These are phyloP conservation scores for Fusarium chuoi DNA, from an alignment of 2,329 filamentous ascomycete genomes.

Conservation along the genomic window DNA sequence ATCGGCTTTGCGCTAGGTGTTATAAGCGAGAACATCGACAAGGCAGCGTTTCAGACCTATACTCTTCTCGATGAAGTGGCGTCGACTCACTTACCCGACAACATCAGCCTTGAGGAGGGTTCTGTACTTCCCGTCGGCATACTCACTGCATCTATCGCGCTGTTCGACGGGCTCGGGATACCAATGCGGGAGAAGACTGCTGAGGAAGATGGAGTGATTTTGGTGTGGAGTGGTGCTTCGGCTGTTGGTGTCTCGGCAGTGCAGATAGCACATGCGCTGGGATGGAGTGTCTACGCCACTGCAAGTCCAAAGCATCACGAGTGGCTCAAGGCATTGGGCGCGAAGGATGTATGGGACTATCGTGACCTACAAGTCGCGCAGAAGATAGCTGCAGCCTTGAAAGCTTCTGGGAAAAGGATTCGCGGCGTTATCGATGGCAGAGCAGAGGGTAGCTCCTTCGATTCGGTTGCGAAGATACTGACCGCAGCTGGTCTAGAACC, in stretches of 20 bases:
- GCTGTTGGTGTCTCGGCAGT: constrained; percentile 15
- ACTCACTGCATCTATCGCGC: not conserved
- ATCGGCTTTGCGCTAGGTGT: constrained; percentile 48
- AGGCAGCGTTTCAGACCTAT: constrained; percentile 52
- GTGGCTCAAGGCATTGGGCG: constrained; percentile 1
- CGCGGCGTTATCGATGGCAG: not conserved
- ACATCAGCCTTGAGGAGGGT: constrained; percentile 41
- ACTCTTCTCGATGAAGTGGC: constrained; percentile 23
- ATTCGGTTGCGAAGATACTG: not conserved
- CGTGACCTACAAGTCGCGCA: not conserved
- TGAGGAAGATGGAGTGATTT: constrained; percentile 37
- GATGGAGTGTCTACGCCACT: constrained; percentile 22
- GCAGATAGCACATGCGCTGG: constrained; percentile 19
- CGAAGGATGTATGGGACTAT: not conserved
- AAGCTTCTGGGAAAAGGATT: accelerated
- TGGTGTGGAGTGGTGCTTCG: constrained; percentile 50
- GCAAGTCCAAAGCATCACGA: constrained; percentile 24
- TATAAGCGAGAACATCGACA: constrained; percentile 41
- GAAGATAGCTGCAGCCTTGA: not conserved
- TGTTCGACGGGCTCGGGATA: not conserved
- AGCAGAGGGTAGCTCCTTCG: not conserved
- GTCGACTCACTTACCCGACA: accelerated
- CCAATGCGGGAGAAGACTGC: constrained; percentile 31
- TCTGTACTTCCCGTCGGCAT: constrained; percentile 6
- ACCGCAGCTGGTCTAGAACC: accelerated